Percentiles rank a stretch among this genome's conserved stretches.
These are phyloP conservation scores for Crithidia mellificae DNA, from an alignment of 208 protist genomes.

Conservation along the genomic window DNA sequence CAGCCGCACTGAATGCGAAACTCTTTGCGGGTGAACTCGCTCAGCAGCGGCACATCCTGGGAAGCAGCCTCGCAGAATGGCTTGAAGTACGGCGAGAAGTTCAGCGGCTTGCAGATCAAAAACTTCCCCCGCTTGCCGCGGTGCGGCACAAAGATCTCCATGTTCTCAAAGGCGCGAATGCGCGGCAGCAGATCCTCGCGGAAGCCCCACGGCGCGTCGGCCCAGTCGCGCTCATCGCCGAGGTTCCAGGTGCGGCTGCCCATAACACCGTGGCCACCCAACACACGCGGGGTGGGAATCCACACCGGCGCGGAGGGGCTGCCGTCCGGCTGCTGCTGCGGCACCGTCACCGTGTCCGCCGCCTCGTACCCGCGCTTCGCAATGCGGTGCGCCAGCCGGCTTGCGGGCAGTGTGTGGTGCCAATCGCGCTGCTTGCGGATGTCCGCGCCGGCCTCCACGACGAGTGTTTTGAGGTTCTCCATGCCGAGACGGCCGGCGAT, in stretches of 20 bases:
- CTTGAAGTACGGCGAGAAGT: slow-evolving; percentile 74
- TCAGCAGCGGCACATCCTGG: slow-evolving; percentile 65
- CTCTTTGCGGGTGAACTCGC: slow-evolving; percentile 70
- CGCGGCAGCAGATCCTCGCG: slow-evolving; percentile 69
- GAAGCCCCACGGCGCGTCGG: slow-evolving; percentile 64
- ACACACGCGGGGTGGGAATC: slow-evolving; percentile 73
- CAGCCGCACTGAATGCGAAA: slow-evolving; percentile 53
- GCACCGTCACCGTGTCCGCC: slow-evolving; percentile 48
- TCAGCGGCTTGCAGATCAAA: slow-evolving; percentile 53
- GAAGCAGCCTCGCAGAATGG: slow-evolving; percentile 74
- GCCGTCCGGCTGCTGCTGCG: slow-evolving; percentile 38
- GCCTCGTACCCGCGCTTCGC: slow-evolving; percentile 65
- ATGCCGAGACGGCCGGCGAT: slow-evolving; percentile 72
- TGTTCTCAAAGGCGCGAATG: slow-evolving; percentile 60
- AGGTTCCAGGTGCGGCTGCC: slow-evolving; percentile 76
- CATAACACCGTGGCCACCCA: slow-evolving; percentile 82
- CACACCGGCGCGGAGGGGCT: slow-evolving; percentile 39
- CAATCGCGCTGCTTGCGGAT: slow-evolving; percentile 63
- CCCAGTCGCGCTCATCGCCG: slow-evolving; percentile 71
- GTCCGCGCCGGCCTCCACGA: slow-evolving; percentile 73
- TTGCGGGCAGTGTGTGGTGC: slow-evolving; percentile 58
- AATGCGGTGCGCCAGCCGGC: slow-evolving; percentile 60
- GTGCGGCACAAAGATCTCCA: slow-evolving; percentile 64
- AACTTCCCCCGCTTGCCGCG: slow-evolving; percentile 75
- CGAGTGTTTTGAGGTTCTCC: slow-evolving; percentile 65